Evolutionary conservation across 1,284 basidiomycete species (phyloP).

Genomic region (Boletellus sp.): DNA sequence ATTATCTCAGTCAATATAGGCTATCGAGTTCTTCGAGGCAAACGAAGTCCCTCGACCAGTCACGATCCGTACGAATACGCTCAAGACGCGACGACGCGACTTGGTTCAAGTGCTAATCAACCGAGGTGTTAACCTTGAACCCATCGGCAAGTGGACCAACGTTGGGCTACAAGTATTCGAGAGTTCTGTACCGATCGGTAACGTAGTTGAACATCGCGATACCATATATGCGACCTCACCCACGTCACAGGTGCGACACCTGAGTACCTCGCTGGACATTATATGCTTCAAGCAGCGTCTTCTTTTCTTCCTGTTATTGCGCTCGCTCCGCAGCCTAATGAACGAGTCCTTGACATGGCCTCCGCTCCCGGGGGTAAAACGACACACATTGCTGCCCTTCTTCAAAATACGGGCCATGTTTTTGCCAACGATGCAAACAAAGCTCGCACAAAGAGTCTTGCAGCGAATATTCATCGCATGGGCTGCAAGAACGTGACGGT

Average conservation of each 20-base stretch:
- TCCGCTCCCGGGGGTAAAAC: conserved; percentile 98
- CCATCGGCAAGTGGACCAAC: conserved; percentile 98
- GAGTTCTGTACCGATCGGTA: conserved; percentile 90
- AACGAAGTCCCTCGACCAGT: conserved; percentile 96
- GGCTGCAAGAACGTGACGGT: conserved; percentile 98
- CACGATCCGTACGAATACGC: conserved; percentile 96
- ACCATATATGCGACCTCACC: conserved; percentile 2
- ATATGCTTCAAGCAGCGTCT: conserved; percentile 99
- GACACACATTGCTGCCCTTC: conserved; percentile 91
- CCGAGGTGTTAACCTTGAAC: conserved; percentile 94
- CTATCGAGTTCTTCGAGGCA: conserved; percentile 97
- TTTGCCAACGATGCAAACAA: conserved; percentile 99
- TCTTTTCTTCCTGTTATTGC: conserved; percentile 99
- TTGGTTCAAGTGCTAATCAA: conserved; percentile 94
- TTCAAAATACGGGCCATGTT: conserved; percentile 97
- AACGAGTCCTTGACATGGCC: conserved; percentile 97
- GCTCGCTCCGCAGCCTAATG: conserved; percentile 87
- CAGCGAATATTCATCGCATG: conserved; percentile 93
- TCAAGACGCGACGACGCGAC: conserved; percentile 90
- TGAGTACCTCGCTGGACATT: conserved; percentile 98
- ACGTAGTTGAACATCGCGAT: conserved; percentile 3
- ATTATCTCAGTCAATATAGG: conserved; percentile 45
- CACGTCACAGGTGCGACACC: conserved; percentile 75
- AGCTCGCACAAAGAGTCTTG: conserved; percentile 91
- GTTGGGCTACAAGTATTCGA: conserved; percentile 98